phyloP scores from a whole-genome alignment of 108 stramenopile species.

The Schizochytrium sp. region DNA sequence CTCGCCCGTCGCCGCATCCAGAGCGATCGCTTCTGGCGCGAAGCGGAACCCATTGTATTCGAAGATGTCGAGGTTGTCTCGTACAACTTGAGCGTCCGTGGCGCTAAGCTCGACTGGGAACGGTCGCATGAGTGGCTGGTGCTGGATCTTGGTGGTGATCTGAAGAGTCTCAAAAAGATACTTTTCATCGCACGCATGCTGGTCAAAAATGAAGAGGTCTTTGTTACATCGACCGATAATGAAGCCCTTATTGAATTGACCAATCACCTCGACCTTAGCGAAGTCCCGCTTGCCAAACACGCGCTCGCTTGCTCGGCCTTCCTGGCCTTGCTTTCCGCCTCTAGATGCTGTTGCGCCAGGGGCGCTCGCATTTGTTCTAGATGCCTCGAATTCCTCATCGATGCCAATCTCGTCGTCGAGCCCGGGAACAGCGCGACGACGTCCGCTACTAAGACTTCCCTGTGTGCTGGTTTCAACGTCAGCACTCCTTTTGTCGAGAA shows the following conservation, averaged over 20 bases:
- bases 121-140: slow-evolving; percentile 32
- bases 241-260: slow-evolving; percentile 56
- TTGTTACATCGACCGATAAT: slow-evolving; percentile 33
- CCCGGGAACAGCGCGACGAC: too few species aligned
- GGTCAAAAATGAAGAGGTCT: slow-evolving; percentile 52
- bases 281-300: slow-evolving; percentile 35
- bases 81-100: background rate
- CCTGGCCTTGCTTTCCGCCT: background rate
- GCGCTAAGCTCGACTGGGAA: background rate
- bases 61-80: background rate
- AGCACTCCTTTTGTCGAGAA: background rate
- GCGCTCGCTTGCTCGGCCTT: background rate
- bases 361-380: too few species aligned
- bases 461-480: too few species aligned
- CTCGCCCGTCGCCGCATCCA: slow-evolving; percentile 1
- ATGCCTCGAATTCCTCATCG: too few species aligned
- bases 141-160: slow-evolving; percentile 21
- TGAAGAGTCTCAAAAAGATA: slow-evolving; percentile 42
- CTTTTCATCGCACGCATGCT: slow-evolving; percentile 60
- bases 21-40: background rate
- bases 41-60: background rate
- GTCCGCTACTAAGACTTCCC: too few species aligned
- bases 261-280: slow-evolving; percentile 36
- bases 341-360: background rate
- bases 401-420: too few species aligned